Base-by-base conservation (phyloP, 164 flowering plant genomes). In the Tinospora cordifolia region DNA sequence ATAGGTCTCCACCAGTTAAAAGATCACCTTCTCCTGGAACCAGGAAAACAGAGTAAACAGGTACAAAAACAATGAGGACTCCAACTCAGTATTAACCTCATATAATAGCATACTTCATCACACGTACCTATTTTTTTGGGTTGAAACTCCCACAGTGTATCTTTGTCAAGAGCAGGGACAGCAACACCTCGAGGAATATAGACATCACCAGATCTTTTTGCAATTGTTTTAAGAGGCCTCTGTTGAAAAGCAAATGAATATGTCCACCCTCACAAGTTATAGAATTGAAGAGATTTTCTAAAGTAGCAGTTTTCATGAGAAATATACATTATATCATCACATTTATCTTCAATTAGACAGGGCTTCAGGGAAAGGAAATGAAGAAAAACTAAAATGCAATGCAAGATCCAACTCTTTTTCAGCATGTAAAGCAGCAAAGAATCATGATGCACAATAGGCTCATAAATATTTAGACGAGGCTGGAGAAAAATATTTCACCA, bases 111-210 rank as follows among this genome's bases (percentile, higher is more conserved):
- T 14, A 4, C 10, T 9, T 17, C 9, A 49, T 51, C 13, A 54
- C 22, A 0, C 15, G 36, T 87, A 95, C 98, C 97, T 73, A 95
- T 11, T 75, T 90, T 95, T 74, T 86, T 92, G 26, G 98, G 98
- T 77, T 91, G 84, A 73, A 95, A 95, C 46, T 95, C 99, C 98
- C 98, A 95, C 7, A 88, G 88, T 47, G 71, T 84, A 75, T 92
- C 99, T 81, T 92, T 95, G 82, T 95, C 99, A 59, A 95, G 90
- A 30, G 99, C 93, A 46, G 99, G 99, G 60, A 92, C 99, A 75
- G 98, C 83, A 6, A 92, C 97, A 78, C 99, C 99, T 80, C 98
- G 97, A 70, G 99, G 99, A 54, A 95, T 95, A 66, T 95, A 95
- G 66, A 95, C 99, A 87, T 95, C 99, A 60, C 97, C 97, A 57